Conservation (phyloP, 257 asterid genomes). For the Solanum infundibuliforme region DNA sequence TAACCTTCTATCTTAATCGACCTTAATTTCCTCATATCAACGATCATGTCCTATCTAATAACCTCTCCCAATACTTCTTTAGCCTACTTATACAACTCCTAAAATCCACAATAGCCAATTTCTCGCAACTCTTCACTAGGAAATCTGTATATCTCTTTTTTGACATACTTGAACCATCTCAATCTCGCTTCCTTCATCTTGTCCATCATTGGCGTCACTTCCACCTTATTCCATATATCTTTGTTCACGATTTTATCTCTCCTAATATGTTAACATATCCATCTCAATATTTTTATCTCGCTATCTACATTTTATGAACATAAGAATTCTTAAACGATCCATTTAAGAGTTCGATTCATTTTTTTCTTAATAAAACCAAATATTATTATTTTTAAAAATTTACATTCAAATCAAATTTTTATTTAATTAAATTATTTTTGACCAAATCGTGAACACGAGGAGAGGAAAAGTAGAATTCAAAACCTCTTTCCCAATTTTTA, state of each 20-base stretch:
- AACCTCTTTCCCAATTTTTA: background rate
- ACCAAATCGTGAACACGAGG: background rate
- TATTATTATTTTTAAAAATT: background rate
- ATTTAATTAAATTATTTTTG: background rate
- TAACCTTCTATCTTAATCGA: background rate
- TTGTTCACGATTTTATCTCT: background rate
- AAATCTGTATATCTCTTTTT: no score
- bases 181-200: background rate
- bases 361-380: background rate
- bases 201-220: no score
- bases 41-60: background rate
- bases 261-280: background rate
- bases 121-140: background rate
- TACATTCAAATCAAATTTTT: background rate
- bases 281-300: background rate
- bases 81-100: no score
- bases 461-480: background rate
- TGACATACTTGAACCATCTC: background rate
- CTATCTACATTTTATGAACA: background rate
- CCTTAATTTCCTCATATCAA: background rate
- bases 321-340: background rate
- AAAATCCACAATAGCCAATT: no score
- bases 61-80: background rate
- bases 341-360: background rate
- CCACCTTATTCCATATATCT: background rate